phyloP scores from a whole-genome alignment of 306 rosid genomes.

The Trifolium pratense region DNA sequence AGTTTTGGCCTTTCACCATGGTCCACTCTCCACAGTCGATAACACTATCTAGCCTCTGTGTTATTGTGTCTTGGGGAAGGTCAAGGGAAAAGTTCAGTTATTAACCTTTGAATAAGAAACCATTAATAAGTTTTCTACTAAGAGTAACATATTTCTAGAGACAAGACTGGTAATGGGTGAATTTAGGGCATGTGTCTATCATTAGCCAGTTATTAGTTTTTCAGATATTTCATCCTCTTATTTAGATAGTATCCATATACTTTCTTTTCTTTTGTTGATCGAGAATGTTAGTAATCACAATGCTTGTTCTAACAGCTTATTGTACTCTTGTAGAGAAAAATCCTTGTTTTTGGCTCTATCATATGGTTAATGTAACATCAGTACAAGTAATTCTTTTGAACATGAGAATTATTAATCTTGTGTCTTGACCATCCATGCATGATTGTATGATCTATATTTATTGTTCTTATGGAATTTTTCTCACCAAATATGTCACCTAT shows the following conservation, averaged over 20 bases:
- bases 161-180: neutral
- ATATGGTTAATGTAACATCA: slow-evolving; percentile 5
- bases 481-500: neutral
- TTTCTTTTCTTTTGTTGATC: neutral
- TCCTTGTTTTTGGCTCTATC: neutral
- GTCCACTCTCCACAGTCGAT: neutral
- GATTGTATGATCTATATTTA: neutral
- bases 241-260: slow-evolving; percentile 4
- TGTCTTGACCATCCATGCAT: neutral
- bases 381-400: neutral
- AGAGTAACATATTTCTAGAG: neutral
- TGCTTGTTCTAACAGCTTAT: neutral
- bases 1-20: neutral
- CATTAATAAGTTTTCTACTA: slow-evolving; percentile 2
- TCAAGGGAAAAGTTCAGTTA: neutral
- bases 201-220: neutral
- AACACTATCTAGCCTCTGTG: neutral
- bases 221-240: neutral
- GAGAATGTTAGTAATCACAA: neutral
- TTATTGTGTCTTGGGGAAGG: slow-evolving; percentile 6
- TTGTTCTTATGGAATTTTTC: neutral
- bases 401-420: neutral
- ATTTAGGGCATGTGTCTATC: neutral
- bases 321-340: neutral
- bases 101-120: neutral